Evolutionary conservation across 257 asterid species (phyloP), one percentile per base, ranked within the genome.

Genomic region (Osmanthus fragrans): DNA sequence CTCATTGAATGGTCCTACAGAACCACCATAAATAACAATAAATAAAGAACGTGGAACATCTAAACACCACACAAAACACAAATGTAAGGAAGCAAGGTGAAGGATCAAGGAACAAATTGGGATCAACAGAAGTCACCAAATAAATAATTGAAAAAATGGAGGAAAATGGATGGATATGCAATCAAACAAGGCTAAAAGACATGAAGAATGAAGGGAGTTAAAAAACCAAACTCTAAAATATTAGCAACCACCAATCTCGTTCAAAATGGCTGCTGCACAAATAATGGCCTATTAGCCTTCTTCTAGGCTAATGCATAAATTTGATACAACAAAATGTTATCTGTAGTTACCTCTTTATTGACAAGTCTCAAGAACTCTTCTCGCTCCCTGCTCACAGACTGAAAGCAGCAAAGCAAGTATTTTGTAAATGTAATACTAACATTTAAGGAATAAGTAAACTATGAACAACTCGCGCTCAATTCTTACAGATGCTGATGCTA

Each of bases 361-460:
- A 95, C 98, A 84, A 95, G 99, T 73, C 91, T 82, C 84, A 95
- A 80, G 88, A 95, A 95, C 88, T 95, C 99, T 81, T 95, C 96
- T 25, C 99, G 98, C 88, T 95, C 99, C 92, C 90, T 89, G 88
- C 92, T 93, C 84, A 95, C 99, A 36, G 99, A 91, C 99, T 95
- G 91, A 75, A 91, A 89, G 66, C 73, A 82, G 74, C 65, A 80
- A 84, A 80, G 81, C 63, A 71, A 73, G 67, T 77, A 67, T 45
- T 42, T 69, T 82, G 68, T 25, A 25, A 25, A 82, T 72, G 69
- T 65, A 34, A 34, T 75, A 77, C 58, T 47, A 65, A 73, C 23
- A 71, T 47, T 65, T 58, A 77, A 80, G 79, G 72, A 83, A 56
- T 72, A 75, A 49, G 72, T 27, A 72, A 74, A 74, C 76, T 30